Conservation (phyloP, 495 filamentous ascomycete species). For the Chaetomidium leptoderma region DNA sequence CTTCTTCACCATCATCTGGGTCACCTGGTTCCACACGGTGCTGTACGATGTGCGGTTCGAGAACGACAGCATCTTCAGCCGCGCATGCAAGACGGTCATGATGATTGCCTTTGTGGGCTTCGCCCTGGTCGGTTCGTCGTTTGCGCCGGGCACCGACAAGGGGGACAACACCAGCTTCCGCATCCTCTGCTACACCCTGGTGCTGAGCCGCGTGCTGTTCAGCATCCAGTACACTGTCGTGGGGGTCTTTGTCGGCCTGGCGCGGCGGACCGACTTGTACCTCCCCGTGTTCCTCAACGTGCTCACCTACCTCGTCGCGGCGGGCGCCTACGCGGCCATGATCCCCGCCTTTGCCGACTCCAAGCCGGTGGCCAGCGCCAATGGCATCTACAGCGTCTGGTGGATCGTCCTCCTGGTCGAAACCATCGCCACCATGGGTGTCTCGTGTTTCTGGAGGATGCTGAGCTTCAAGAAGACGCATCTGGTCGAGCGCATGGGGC, state of each 20-base stretch:
- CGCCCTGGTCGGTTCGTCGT: constrained; percentile 55
- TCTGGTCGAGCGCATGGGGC: constrained; percentile 60
- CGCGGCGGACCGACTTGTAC: constrained; percentile 27
- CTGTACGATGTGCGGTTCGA: constrained; percentile 68
- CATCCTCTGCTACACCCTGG: constrained; percentile 30
- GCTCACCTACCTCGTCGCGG: constrained; percentile 40
- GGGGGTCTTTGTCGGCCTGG: constrained; percentile 37
- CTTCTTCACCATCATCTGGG: constrained; percentile 55
- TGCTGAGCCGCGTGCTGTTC: constrained; percentile 45
- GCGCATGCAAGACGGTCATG: constrained; percentile 59
- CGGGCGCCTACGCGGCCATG: constrained; percentile 38
- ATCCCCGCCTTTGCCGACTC: constrained; percentile 38
- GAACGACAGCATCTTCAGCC: constrained; percentile 61
- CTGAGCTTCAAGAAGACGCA: constrained; percentile 63
- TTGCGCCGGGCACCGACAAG: constrained; percentile 39
- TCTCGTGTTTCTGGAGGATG: constrained; percentile 51
- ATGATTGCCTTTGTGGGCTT: constrained; percentile 62
- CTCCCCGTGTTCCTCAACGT: constrained; percentile 42
- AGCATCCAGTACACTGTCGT: constrained; percentile 55
- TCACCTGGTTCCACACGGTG: constrained; percentile 65
- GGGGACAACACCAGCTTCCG: constrained; percentile 33
- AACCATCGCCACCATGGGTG: constrained; percentile 49
- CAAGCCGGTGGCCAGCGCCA: constrained; percentile 23
- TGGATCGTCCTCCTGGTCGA: constrained; percentile 56
- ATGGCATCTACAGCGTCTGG: constrained; percentile 51